Percentiles rank a stretch among this genome's conserved stretches.
phyloP scores from a whole-genome alignment of 2,329 filamentous ascomycete genomes.

The Penicillium expansum region DNA sequence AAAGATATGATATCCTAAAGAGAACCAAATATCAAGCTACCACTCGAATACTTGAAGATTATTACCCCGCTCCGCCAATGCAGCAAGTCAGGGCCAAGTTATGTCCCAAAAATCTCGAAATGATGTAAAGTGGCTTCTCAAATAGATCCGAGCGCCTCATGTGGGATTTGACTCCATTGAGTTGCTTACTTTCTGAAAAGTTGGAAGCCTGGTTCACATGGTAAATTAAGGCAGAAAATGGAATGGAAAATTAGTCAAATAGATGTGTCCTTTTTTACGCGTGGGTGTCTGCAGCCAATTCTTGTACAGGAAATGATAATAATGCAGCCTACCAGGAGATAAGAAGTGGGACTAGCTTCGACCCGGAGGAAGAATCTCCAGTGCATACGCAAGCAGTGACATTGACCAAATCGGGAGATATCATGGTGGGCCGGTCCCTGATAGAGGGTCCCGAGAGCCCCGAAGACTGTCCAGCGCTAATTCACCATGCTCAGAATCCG shows the following conservation, averaged over 20 bases:
- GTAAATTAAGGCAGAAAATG: background rate
- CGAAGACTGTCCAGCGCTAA: conserved; percentile 42
- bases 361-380: background rate
- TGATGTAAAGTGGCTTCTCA: conserved; percentile 11
- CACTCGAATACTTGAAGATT: background rate
- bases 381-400: conserved; percentile 1
- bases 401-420: background rate
- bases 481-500: conserved; percentile 36
- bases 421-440: conserved; percentile 10
- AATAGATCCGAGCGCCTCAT: conserved; percentile 10
- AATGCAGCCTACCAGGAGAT: background rate
- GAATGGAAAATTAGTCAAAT: background rate
- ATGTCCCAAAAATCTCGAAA: background rate
- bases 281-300: background rate
- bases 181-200: background rate
- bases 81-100: background rate
- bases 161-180: conserved; percentile 3
- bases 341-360: background rate
- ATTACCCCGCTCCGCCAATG: conserved; percentile 2
- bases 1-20: background rate
- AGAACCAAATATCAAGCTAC: background rate
- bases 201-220: background rate
- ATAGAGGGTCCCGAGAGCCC: conserved; percentile 25
- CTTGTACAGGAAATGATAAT: background rate
- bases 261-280: background rate